These are phyloP conservation scores for Lachnum nothofagi DNA, from an alignment of 2,329 filamentous ascomycete species.

Conservation along the genomic window DNA sequence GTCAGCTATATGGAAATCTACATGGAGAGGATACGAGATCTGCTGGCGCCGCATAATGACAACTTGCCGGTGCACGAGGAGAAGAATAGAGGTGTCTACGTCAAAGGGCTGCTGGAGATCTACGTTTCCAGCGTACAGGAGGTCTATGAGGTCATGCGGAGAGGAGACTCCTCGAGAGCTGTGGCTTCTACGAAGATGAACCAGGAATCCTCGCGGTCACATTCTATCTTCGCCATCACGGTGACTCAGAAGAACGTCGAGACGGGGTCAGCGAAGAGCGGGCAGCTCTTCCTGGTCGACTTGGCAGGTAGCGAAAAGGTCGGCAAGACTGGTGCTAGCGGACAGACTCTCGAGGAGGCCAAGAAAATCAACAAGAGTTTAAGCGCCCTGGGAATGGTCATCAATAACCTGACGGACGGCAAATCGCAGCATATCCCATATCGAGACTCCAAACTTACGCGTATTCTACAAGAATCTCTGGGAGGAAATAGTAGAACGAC, in stretches of 20 bases:
- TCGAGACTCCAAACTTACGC: slow-evolving; percentile 94
- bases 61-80: slow-evolving; percentile 98
- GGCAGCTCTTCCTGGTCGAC: slow-evolving; percentile 95
- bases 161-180: slow-evolving; percentile 82
- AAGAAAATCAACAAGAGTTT: slow-evolving; percentile 99
- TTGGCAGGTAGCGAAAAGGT: slow-evolving; percentile 97
- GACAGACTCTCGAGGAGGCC: slow-evolving; percentile 93
- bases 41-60: slow-evolving; percentile 87
- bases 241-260: slow-evolving; percentile 97
- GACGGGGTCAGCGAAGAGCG: slow-evolving; percentile 91
- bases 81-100: slow-evolving; percentile 91
- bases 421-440: slow-evolving; percentile 96
- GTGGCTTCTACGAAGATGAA: slow-evolving; percentile 99
- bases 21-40: slow-evolving; percentile 96
- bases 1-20: slow-evolving; percentile 99
- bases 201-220: slow-evolving; percentile 92
- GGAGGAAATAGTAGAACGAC: slow-evolving; percentile 98
- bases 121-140: slow-evolving; percentile 94
- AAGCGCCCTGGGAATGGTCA: slow-evolving; percentile 97
- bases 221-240: slow-evolving; percentile 96
- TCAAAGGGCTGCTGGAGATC: slow-evolving; percentile 89
- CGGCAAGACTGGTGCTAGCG: slow-evolving; percentile 94
- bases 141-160: slow-evolving; percentile 93
- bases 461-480: slow-evolving; percentile 93
- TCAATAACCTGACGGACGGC: slow-evolving; percentile 92